Conservation (phyloP, 179 eudicot genomes). For the Spergularia azorica region DNA sequence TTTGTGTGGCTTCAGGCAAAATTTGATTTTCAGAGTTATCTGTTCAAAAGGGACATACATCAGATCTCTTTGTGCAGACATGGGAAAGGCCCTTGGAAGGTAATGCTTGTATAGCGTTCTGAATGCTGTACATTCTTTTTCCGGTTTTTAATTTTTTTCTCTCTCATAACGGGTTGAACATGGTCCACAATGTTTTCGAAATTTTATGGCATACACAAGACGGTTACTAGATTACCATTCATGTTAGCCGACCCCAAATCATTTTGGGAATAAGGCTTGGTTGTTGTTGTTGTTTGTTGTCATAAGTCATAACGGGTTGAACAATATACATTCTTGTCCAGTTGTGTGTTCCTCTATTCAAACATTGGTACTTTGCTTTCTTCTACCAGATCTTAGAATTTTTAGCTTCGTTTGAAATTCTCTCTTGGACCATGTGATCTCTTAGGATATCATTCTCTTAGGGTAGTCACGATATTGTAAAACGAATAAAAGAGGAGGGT, state of each 20-base stretch:
- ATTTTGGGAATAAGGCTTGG: too few relatives aligned
- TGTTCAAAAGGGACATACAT: conserved; percentile 97
- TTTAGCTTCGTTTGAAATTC: neutral
- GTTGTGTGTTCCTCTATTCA: neutral
- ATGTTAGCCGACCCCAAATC: too few relatives aligned
- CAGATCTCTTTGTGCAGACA: conserved; percentile 92
- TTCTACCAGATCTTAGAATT: neutral
- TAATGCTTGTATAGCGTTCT: conserved; percentile 21
- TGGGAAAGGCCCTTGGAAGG: conserved; percentile 94
- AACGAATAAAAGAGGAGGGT: too few relatives aligned
- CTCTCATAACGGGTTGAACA: neutral
- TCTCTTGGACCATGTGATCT: neutral
- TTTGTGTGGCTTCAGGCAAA: conserved; percentile 59
- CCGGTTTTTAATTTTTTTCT: neutral
- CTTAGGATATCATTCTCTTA: too few relatives aligned
- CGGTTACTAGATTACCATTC: too few relatives aligned
- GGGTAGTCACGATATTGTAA: too few relatives aligned
- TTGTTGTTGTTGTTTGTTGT: too few relatives aligned
- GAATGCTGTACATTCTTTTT: neutral
- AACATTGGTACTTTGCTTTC: neutral
- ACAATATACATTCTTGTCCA: neutral
- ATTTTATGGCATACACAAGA: too few relatives aligned
- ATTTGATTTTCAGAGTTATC: conserved; percentile 83
- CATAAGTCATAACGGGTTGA: neutral
- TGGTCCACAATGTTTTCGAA: too few relatives aligned